Conservation (phyloP, 23 red algal species). For the Chondrus crispus region DNA sequence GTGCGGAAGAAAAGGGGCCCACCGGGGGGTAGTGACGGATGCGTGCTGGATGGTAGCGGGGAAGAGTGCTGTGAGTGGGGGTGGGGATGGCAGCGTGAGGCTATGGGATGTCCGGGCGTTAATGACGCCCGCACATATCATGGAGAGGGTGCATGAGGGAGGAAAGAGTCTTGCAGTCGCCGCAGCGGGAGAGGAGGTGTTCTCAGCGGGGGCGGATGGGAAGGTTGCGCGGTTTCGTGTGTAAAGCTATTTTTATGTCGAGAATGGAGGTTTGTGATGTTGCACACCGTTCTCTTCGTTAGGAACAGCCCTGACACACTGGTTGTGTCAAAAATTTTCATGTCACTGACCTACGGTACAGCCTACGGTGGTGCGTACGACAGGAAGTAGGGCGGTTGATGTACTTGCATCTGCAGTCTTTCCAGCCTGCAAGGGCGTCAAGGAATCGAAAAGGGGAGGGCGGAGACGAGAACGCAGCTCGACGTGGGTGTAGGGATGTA, state of each 20-base stretch:
- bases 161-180: neutral
- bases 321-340: no score
- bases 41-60: slow-evolving; percentile 9
- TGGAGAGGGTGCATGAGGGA: slow-evolving; percentile 10
- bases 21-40: slow-evolving; percentile 53
- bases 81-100: slow-evolving; percentile 49
- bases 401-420: no score
- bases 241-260: neutral
- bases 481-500: no score
- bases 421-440: no score
- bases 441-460: no score
- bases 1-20: slow-evolving; percentile 28
- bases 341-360: no score
- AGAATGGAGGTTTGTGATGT: no score
- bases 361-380: no score
- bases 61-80: slow-evolving; percentile 23
- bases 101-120: slow-evolving; percentile 59
- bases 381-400: no score
- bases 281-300: no score
- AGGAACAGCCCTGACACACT: no score
- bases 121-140: slow-evolving; percentile 17
- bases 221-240: neutral
- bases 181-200: neutral
- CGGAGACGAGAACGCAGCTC: no score
- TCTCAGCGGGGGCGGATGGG: neutral